These are phyloP conservation scores for Exophiala spinifera DNA, from an alignment of 2,329 filamentous ascomycete genomes.

Conservation along the genomic window DNA sequence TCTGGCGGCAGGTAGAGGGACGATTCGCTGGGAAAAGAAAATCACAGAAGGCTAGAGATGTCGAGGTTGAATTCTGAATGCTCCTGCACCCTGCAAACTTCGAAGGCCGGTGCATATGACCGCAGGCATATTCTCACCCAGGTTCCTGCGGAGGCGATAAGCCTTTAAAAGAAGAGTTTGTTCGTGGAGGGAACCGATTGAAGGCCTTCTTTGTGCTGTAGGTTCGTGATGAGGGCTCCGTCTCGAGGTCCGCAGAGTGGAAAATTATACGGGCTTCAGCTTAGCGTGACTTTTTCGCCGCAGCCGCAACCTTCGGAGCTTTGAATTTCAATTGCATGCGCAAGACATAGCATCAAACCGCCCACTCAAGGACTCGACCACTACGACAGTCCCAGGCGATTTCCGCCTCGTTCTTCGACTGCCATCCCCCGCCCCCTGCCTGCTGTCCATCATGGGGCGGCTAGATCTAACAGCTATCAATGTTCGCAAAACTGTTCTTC, in stretches of 20 bases:
- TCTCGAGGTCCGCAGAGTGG: background rate
- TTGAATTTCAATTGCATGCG: constrained; percentile 3
- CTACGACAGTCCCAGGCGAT: no score
- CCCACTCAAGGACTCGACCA: background rate
- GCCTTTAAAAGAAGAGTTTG: background rate
- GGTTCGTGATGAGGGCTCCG: background rate
- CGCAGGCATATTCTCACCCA: constrained; percentile 11
- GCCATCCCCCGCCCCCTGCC: background rate
- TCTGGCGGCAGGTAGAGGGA: constrained; percentile 24
- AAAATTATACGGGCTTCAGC: background rate
- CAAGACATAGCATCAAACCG: background rate
- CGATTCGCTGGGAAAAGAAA: constrained; percentile 21
- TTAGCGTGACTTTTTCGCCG: constrained; percentile 19
- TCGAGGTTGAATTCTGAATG: constrained; percentile 21
- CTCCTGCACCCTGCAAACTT: constrained; percentile 21
- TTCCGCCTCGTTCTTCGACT: no score
- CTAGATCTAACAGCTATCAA: constrained; percentile 47
- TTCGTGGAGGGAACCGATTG: background rate
- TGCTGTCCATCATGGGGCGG: constrained; percentile 41
- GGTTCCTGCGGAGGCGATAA: no score
- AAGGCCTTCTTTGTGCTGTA: no score
- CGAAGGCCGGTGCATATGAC: constrained; percentile 21
- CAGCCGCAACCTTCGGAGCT: constrained; percentile 6
- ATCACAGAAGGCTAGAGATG: constrained; percentile 21
- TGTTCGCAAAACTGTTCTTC: constrained; percentile 43